A percentile compares a stretch with the other conserved stretches of the same genome.
Evolutionary conservation across 768 basidiomycete genomes (phyloP).

Genomic region (Sporobolomyces roseus): DNA sequence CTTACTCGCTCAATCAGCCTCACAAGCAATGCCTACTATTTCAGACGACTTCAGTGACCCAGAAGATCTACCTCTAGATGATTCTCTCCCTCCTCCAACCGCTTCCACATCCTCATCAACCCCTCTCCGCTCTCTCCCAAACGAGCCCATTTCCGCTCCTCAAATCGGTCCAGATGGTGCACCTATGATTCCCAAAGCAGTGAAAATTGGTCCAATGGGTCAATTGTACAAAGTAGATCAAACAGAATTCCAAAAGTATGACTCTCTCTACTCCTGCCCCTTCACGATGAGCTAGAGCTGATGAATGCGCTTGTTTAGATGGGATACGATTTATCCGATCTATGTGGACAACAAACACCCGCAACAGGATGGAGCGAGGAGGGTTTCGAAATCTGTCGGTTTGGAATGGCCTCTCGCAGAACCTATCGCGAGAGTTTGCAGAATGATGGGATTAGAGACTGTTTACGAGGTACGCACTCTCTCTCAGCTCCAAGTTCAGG

Average conservation of each 20-base stretch:
- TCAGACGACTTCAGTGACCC: slow-evolving; percentile 38
- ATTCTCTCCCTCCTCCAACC: not conserved
- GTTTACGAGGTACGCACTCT: slow-evolving; percentile 68
- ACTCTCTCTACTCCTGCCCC: not conserved
- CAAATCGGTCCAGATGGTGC: not conserved
- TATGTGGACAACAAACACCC: slow-evolving; percentile 94
- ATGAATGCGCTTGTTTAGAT: slow-evolving; percentile 8
- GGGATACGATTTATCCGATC: slow-evolving; percentile 69
- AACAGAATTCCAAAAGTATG: slow-evolving; percentile 16
- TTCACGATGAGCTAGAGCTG: not conserved
- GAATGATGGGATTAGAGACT: slow-evolving; percentile 68
- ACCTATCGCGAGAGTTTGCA: slow-evolving; percentile 82
- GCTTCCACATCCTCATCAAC: slow-evolving; percentile 1
- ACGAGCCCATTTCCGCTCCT: not conserved
- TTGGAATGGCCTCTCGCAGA: slow-evolving; percentile 95
- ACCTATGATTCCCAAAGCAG: slow-evolving; percentile 10
- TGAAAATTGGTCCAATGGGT: not conserved
- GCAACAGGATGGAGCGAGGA: slow-evolving; percentile 73
- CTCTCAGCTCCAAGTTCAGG: not conserved
- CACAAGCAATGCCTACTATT: slow-evolving; percentile 34
- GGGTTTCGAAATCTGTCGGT: slow-evolving; percentile 70
- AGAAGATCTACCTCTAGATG: slow-evolving; percentile 23
- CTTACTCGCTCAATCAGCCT: not conserved
- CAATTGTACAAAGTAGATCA: slow-evolving; percentile 1
- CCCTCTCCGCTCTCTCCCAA: not conserved